A percentile compares a stretch with the other conserved stretches of the same genome.
Conservation (phyloP, 352 stramenopile species). For the Globisporangium echinulatum region DNA sequence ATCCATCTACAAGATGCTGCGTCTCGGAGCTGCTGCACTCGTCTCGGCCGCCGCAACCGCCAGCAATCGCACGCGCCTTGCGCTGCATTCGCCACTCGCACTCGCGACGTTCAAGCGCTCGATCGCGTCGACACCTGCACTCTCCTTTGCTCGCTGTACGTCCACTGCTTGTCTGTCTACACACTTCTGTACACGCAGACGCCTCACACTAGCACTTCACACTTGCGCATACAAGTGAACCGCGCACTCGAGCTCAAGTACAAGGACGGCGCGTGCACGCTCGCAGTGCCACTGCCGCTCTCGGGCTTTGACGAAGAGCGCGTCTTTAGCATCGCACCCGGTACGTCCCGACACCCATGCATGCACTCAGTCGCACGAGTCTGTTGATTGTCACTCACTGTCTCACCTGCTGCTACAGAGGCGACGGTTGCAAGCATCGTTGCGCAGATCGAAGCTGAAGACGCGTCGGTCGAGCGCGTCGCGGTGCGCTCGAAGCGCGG, state of each 20-base stretch:
- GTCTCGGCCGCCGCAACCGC: background rate
- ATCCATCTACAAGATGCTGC: slow-evolving; percentile 7
- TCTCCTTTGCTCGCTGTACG: slow-evolving; percentile 15
- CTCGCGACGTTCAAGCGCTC: slow-evolving; percentile 12
- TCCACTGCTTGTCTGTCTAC: background rate
- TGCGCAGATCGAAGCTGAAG: slow-evolving; percentile 69
- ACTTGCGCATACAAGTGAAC: slow-evolving; percentile 8
- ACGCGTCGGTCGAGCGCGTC: slow-evolving; percentile 64
- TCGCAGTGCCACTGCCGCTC: slow-evolving; percentile 74
- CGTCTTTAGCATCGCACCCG: slow-evolving; percentile 68
- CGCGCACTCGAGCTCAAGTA: slow-evolving; percentile 78
- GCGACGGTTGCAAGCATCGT: slow-evolving; percentile 70
- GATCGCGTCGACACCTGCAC: slow-evolving; percentile 10
- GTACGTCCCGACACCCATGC: slow-evolving; percentile 12
- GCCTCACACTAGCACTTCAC: background rate
- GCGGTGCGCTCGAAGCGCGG: slow-evolving; percentile 56
- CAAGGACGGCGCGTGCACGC: slow-evolving; percentile 61
- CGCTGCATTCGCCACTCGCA: slow-evolving; percentile 7
- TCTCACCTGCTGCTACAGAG: slow-evolving; percentile 21
- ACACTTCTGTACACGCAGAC: no score
- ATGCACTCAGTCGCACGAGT: background rate
- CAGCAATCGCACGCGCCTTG: background rate
- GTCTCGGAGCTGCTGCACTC: slow-evolving; percentile 7
- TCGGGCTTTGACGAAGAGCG: slow-evolving; percentile 72
- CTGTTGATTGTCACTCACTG: background rate